phyloP scores from a whole-genome alignment of 345 rosid species.

The Sisymbrium altissimum region DNA sequence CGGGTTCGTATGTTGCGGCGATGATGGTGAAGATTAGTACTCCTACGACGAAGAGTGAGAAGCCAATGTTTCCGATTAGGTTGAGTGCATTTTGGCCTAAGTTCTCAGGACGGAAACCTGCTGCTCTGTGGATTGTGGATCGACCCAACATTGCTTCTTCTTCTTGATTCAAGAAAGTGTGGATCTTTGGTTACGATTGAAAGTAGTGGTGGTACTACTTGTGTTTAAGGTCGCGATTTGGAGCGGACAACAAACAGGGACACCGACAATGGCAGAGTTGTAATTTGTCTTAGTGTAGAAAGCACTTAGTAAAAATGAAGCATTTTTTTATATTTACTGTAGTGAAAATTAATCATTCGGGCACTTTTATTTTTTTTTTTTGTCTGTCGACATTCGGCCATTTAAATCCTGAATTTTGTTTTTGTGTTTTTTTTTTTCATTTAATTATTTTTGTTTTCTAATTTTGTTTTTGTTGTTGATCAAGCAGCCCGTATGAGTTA shows the following conservation, averaged over 20 bases:
- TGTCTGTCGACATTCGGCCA: no score
- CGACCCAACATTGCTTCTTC: conserved; percentile 52
- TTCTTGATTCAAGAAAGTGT: no score
- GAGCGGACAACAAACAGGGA: not conserved
- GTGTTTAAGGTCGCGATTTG: not conserved
- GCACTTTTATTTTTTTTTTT: no score
- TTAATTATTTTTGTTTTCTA: no score
- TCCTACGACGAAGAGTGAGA: conserved; percentile 72
- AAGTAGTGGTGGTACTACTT: not conserved
- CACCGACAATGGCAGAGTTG: conserved; percentile 52
- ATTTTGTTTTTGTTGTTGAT: no score
- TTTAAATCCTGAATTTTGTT: no score
- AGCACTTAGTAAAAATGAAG: no score
- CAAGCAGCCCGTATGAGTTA: no score
- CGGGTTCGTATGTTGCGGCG: conserved; percentile 90
- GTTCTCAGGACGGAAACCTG: conserved; percentile 73
- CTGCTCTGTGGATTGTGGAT: conserved; percentile 43
- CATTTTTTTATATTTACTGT: no score
- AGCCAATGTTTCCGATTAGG: conserved; percentile 80
- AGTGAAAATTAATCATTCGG: no score
- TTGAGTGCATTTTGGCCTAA: conserved; percentile 74
- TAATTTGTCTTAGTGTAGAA: not conserved
- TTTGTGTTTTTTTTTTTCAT: no score
- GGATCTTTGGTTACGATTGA: not conserved
- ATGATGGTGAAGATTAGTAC: conserved; percentile 86